Conservation (phyloP, 179 eudicot species). For the Beta lomatogona region DNA sequence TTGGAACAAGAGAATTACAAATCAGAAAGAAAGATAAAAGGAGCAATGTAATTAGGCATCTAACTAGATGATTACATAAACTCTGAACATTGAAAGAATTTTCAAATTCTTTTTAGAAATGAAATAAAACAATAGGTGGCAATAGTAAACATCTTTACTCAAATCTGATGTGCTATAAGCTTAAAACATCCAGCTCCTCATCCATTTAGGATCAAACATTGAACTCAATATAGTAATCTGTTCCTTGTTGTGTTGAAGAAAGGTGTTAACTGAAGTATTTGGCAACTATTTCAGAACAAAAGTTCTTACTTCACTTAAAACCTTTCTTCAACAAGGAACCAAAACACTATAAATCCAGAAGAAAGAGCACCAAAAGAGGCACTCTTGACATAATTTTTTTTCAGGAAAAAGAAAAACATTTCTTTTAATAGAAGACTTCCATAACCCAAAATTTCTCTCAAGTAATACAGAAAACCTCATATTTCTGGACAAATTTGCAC, state of each 20-base stretch:
- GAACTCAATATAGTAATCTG: no score
- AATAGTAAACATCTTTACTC: background rate
- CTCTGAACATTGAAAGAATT: background rate
- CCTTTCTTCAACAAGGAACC: background rate
- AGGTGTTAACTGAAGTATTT: no score
- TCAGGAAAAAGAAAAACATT: background rate
- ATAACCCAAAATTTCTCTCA: conserved; percentile 1
- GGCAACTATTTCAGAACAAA: background rate
- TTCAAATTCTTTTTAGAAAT: background rate
- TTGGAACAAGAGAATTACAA: background rate
- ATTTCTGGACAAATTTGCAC: background rate
- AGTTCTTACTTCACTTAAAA: background rate
- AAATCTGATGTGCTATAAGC: background rate
- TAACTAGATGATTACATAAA: background rate
- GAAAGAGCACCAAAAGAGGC: background rate
- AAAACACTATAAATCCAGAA: background rate
- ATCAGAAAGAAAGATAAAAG: background rate
- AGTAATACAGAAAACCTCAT: background rate
- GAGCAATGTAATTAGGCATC: background rate
- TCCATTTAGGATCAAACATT: background rate
- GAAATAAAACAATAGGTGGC: background rate
- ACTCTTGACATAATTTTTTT: background rate
- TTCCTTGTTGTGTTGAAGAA: no score
- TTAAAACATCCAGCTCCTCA: background rate
- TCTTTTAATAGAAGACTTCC: background rate